These are phyloP conservation scores for Typha latifolia DNA, from an alignment of 176 grass and related monocot genomes.

Conservation along the genomic window DNA sequence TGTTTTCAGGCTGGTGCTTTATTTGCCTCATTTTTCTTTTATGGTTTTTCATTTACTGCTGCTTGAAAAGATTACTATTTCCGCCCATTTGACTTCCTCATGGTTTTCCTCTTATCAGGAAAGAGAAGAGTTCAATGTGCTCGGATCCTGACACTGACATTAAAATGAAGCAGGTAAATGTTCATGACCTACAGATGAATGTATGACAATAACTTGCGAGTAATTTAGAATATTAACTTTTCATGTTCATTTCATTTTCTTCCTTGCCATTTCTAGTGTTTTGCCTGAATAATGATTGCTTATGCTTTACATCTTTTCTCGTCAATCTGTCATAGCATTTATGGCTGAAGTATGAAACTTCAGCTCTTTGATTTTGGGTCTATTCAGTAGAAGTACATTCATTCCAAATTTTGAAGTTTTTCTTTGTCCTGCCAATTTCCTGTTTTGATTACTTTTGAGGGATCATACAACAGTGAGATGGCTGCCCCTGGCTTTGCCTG, in stretches of 20 bases:
- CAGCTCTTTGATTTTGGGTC: background rate
- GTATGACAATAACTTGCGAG: too few species aligned
- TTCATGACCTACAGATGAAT: too few species aligned
- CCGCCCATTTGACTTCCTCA: slow-evolving; percentile 2
- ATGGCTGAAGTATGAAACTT: background rate
- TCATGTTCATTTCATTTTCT: background rate
- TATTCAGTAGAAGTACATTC: too few species aligned
- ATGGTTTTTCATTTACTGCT: background rate
- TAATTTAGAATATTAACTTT: too few species aligned
- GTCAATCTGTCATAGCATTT: background rate
- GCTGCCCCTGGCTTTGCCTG: too few species aligned
- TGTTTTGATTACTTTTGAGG: too few species aligned
- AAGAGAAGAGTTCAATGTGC: slow-evolving; percentile 42
- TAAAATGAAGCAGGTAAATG: slow-evolving; percentile 49
- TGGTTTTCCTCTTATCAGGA: slow-evolving; percentile 25
- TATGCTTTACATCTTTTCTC: background rate
- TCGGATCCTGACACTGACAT: slow-evolving; percentile 46
- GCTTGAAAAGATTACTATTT: slow-evolving; percentile 13
- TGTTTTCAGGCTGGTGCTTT: slow-evolving; percentile 4
- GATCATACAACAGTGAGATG: too few species aligned
- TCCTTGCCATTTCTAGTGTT: background rate
- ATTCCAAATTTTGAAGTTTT: too few species aligned
- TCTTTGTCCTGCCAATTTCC: too few species aligned
- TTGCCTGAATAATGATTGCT: background rate
- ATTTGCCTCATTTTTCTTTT: slow-evolving; percentile 5